These are phyloP conservation scores for Microbotryum silenes-acaulis DNA, from an alignment of 1,284 basidiomycete species.

Conservation along the genomic window DNA sequence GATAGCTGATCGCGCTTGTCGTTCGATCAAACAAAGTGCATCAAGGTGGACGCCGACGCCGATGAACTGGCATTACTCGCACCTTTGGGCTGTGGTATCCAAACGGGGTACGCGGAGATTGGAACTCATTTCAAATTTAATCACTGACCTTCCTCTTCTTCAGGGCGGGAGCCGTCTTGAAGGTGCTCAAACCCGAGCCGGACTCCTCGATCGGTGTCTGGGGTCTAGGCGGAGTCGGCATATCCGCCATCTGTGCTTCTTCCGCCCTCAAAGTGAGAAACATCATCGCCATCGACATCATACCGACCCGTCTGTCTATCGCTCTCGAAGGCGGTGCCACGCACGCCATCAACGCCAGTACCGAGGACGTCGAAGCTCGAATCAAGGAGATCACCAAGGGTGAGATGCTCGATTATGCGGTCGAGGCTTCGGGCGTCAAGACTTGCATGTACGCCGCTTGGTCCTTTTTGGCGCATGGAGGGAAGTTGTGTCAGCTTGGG, in stretches of 20 bases:
- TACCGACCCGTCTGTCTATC: constrained; percentile 24
- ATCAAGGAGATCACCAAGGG: constrained; percentile 10
- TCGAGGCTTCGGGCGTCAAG: constrained; percentile 3
- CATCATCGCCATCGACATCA: constrained; percentile 34
- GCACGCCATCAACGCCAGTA: constrained; percentile 24
- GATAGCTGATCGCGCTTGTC: neutral
- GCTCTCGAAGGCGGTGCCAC: constrained; percentile 30
- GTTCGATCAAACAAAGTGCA: neutral
- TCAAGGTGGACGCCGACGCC: constrained; percentile 17
- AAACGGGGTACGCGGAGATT: constrained; percentile 5
- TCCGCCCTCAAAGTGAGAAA: constrained; percentile 20
- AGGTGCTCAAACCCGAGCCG: constrained; percentile 19
- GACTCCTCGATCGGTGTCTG: constrained; percentile 22
- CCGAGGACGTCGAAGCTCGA: constrained; percentile 3
- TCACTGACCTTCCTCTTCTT: neutral
- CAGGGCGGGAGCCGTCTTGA: constrained; percentile 18
- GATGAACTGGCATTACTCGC: constrained; percentile 26
- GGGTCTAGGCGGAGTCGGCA: constrained; percentile 34
- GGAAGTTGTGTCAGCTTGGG: neutral
- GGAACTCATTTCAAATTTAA: neutral
- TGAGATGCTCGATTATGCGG: constrained; percentile 8
- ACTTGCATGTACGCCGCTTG: constrained; percentile 2
- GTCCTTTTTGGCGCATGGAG: neutral
- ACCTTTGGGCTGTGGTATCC: constrained; percentile 22
- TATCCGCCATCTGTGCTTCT: constrained; percentile 33